These are phyloP conservation scores for Aquilaria yunnanensis DNA, from an alignment of 345 rosid species.

Conservation along the genomic window DNA sequence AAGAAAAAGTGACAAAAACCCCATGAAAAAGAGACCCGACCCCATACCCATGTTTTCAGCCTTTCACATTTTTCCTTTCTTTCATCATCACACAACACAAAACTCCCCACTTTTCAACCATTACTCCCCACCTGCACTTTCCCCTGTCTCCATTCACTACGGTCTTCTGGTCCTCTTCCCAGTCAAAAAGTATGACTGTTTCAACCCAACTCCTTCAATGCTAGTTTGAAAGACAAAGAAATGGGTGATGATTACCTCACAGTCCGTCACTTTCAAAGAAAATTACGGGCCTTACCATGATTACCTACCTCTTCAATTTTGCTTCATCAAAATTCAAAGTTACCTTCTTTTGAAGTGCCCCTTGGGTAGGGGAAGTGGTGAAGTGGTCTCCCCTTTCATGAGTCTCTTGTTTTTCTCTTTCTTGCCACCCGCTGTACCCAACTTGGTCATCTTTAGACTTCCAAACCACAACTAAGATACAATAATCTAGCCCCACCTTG, in stretches of 20 bases:
- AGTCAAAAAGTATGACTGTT: conserved; percentile 26
- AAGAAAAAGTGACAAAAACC: conserved; percentile 5
- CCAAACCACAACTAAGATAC: too few relatives aligned
- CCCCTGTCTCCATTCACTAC: conserved; percentile 35
- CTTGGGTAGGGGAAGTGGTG: conserved; percentile 1
- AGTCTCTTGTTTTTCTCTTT: conserved; percentile 18
- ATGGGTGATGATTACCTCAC: not conserved
- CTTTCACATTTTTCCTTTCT: conserved; percentile 10
- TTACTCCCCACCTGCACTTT: conserved; percentile 31
- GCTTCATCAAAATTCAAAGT: conserved; percentile 23
- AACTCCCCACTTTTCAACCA: conserved; percentile 7
- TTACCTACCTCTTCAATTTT: conserved; percentile 16
- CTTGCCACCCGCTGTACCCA: not conserved
- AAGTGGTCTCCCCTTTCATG: conserved; percentile 10
- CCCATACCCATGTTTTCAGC: conserved; percentile 13
- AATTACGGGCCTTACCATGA: too few relatives aligned
- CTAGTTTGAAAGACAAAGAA: conserved; percentile 19
- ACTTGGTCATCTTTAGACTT: too few relatives aligned
- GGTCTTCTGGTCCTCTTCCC: conserved; percentile 27
- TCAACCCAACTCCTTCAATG: conserved; percentile 2
- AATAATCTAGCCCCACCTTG: too few relatives aligned
- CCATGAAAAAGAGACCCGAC: not conserved
- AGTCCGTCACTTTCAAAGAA: too few relatives aligned
- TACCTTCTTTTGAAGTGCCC: conserved; percentile 9
- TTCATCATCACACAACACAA: conserved; percentile 41